Evolutionary conservation across 2,329 filamentous ascomycete genomes (phyloP).

Genomic region (Aspergillus sp.): DNA sequence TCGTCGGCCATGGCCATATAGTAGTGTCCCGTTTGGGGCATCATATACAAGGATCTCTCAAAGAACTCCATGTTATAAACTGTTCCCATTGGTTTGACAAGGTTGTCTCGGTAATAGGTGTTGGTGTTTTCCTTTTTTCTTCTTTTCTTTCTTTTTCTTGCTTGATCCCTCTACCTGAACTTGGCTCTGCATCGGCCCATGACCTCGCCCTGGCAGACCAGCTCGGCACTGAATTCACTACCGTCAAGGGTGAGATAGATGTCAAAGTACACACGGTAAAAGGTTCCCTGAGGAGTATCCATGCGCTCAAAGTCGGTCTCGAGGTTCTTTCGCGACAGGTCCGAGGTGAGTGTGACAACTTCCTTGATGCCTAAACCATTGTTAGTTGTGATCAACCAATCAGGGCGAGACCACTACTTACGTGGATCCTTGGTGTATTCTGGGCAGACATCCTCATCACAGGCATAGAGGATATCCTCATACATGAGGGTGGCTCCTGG

Average conservation of each 20-base stretch:
- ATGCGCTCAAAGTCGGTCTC: slow-evolving; percentile 99
- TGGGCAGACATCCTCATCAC: slow-evolving; percentile 95
- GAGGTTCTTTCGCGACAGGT: slow-evolving; percentile 94
- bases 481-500: slow-evolving; percentile 98
- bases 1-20: too few species aligned
- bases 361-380: slow-evolving; percentile 81
- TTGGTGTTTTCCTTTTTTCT: background rate
- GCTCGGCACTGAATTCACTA: slow-evolving; percentile 94
- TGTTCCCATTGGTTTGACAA: too few species aligned
- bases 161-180: slow-evolving; percentile 57
- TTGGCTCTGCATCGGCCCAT: slow-evolving; percentile 95
- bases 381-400: slow-evolving; percentile 7
- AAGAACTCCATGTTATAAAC: too few species aligned
- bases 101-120: too few species aligned
- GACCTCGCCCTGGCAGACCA: slow-evolving; percentile 98
- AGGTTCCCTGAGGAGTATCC: slow-evolving; percentile 96
- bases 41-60: too few species aligned
- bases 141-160: background rate
- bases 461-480: slow-evolving; percentile 95
- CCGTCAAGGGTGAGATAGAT: slow-evolving; percentile 91
- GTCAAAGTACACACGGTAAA: slow-evolving; percentile 71
- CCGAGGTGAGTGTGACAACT: slow-evolving; percentile 93
- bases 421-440: slow-evolving; percentile 99
- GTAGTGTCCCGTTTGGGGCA: too few species aligned
- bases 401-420: slow-evolving; percentile 54